Evolutionary conservation across 106 monocot species (phyloP).

Genomic region (Triglochin maritima): DNA sequence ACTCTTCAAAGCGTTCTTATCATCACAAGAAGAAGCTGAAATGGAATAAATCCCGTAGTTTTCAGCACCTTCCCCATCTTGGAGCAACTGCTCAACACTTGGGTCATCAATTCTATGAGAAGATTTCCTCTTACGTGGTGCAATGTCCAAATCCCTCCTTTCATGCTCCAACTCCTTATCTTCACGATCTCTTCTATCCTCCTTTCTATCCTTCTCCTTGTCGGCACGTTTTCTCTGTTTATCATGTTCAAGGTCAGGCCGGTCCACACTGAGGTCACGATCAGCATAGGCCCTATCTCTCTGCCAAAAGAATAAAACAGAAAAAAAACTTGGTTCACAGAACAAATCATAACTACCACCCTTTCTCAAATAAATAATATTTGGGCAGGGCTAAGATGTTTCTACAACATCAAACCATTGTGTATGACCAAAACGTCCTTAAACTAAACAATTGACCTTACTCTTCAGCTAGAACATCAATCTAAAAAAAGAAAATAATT

Average conservation of each 20-base stretch:
- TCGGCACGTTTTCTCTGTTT: conserved; percentile 52
- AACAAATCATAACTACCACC: background rate
- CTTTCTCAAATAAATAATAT: too few relatives aligned
- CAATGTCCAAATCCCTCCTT: conserved; percentile 38
- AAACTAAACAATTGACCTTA: too few relatives aligned
- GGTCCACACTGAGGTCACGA: conserved; percentile 76
- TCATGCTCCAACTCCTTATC: conserved; percentile 74
- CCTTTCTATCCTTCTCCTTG: conserved; percentile 76
- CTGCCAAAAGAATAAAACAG: conserved; percentile 20
- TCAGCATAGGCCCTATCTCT: conserved; percentile 59
- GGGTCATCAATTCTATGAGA: conserved; percentile 47
- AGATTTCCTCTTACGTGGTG: conserved; percentile 34
- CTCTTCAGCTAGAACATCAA: too few relatives aligned
- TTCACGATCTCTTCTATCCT: conserved; percentile 50
- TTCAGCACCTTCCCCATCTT: conserved; percentile 39
- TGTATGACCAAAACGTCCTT: too few relatives aligned
- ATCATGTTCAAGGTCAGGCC: conserved; percentile 65
- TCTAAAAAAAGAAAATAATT: too few relatives aligned
- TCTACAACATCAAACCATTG: too few relatives aligned
- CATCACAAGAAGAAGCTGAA: conserved; percentile 61
- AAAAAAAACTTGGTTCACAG: background rate
- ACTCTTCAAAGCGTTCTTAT: conserved; percentile 81
- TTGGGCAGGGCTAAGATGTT: too few relatives aligned
- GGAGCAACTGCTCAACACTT: conserved; percentile 21
- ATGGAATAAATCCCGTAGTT: conserved; percentile 42